Evolutionary conservation across 2,329 filamentous ascomycete genomes (phyloP), one percentile per base, ranked within the genome.

Genomic region (Westerdykella ornata): DNA sequence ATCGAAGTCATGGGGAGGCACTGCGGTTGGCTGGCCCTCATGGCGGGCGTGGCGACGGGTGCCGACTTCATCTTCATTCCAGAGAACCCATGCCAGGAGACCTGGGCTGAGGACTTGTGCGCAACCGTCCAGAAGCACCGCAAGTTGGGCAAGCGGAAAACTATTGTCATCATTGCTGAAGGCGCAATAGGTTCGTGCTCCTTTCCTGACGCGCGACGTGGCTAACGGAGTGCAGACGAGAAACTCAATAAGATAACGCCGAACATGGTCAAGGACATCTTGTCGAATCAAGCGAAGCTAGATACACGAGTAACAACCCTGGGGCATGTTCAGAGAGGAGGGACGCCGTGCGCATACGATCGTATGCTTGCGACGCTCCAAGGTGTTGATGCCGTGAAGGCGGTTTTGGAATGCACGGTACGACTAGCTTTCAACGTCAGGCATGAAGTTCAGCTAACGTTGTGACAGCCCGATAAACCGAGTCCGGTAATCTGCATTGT

Each of bases 31-130:
- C 75, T 98, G 47, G 92, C 92, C 31, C 76, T 98, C 47, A 96
- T 97, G 84, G 85, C 90, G 12, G 90, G 89, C 58, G 89, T 98
- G 16, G 89, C 87, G 44, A 95, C 88, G 1, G 92, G 90, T 37
- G 89, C 92, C 13, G 92, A 98, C 67, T 98, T 94, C 68, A 80
- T 97, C 56, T 97, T 98, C 67, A 90, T 96, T 50, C 92, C 92
- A 0, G 92, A 98, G 69, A 88, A 89, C 63, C 92, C 92, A 44
- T 86, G 88, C 35, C 76, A 81, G 45, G 81, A 86, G 48, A 84
- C 90, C 58, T 98, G 92, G 92, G 81, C 85, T 64, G 78, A 87
- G 45, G 83, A 94, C 45, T 59, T 59, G 49, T 52, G 54, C 47
- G 56, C 43, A 57, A 49, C 56, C 44, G 44, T 51, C 41, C 48